Conservation (phyloP, 371 early-diverging fungal genomes). For the Mucor saturninus region DNA sequence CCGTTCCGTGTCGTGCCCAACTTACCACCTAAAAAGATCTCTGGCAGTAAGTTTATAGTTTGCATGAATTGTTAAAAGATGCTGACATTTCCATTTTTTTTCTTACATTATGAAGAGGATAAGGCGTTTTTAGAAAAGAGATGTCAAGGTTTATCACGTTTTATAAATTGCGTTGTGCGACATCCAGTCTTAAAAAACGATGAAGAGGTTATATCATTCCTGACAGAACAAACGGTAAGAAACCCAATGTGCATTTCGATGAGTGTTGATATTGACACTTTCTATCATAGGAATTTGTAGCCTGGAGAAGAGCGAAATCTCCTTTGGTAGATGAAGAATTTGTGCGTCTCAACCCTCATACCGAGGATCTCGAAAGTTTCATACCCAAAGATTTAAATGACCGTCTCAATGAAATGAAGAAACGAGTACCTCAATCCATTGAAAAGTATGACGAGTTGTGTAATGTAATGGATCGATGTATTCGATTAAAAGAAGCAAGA, state of each 20-base stretch:
- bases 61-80: not conserved
- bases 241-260: not conserved
- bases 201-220: conserved; percentile 62
- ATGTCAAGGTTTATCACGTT: conserved; percentile 69
- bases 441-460: conserved; percentile 63
- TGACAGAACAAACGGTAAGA: conserved; percentile 69
- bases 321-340: conserved; percentile 52
- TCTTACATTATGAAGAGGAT: conserved; percentile 48
- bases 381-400: conserved; percentile 49
- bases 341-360: conserved; percentile 29
- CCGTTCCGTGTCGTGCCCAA: conserved; percentile 73
- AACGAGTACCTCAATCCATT: conserved; percentile 41
- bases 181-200: conserved; percentile 76
- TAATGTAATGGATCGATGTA: conserved; percentile 57
- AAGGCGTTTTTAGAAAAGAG: conserved; percentile 72
- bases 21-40: conserved; percentile 52
- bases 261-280: not conserved
- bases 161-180: conserved; percentile 71
- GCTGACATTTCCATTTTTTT: too few relatives aligned
- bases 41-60: conserved; percentile 38
- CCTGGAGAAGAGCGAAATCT: conserved; percentile 48
- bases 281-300: conserved; percentile 29
- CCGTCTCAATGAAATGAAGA: conserved; percentile 37
- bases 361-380: conserved; percentile 26
- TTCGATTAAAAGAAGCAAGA: conserved; percentile 59